Evolutionary conservation across 2,329 filamentous ascomycete species (phyloP), one percentile per base, ranked within the genome.

Genomic region (Aplosporella prunicola): DNA sequence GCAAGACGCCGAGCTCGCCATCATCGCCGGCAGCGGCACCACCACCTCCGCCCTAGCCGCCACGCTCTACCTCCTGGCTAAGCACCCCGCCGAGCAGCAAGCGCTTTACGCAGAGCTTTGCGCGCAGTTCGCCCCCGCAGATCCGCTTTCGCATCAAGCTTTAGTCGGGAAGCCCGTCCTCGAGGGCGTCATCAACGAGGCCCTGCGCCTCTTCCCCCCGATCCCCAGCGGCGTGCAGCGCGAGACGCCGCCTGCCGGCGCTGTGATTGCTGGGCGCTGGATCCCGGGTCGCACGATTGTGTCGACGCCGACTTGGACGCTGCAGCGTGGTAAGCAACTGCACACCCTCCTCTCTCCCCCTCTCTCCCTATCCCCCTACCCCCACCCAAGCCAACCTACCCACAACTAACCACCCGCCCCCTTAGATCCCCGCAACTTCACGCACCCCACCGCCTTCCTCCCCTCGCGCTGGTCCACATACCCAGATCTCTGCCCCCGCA

Each of bases 1-100:
- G 56, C 62, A 60, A 42, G 68, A 72, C 44, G 66, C 61, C 23
- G 64, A 67, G 35, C 52, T 67, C 4, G 47, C 71, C 20, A 70
- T 71, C 42, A 64, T 68, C 27, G 67, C 68, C 11, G 68, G 61
- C 22, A 61, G 57, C 2, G 64, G 67, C 39, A 67, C 64, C 5
- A 64, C 62, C 1, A 63, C 62, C 2, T 66, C 62, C 7, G 55
- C 61, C n/a, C 50, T 63, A 45, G 50, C 58, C 14, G 58, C 58
- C 6, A 57, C 53, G 1, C 54, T 67, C 41, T 66, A 65, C 53
- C 67, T 68, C 47, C 56, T 68, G 20, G 51, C 60, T 9, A 55
- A 62, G 18, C 63, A 66, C 43, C 47, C 57, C 2, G 33, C 41
- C 9, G 51, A 51, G 6, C 47, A 64, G 29, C 44, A 51, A 34